Conservation (phyloP, 2,329 filamentous ascomycete species). For the Microthyrium microscopicum region DNA sequence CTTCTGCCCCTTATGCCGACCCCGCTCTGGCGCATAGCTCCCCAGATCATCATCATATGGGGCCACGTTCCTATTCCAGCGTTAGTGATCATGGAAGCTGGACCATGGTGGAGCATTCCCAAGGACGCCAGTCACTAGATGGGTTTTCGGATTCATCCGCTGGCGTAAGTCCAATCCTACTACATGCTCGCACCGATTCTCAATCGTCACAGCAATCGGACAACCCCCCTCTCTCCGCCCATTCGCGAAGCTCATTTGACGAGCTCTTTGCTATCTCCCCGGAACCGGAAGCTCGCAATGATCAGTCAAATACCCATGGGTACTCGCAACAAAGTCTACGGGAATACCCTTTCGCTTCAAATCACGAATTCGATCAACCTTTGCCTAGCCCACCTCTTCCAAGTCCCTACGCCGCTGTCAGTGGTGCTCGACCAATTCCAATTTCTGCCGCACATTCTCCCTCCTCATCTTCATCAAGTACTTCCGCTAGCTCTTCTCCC, state of each 20-base stretch:
- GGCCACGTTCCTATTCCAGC: slow-evolving; percentile 75
- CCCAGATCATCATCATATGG: slow-evolving; percentile 62
- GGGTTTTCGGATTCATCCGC: slow-evolving; percentile 31
- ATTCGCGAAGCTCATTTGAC: slow-evolving; percentile 69
- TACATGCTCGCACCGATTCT: slow-evolving; percentile 75
- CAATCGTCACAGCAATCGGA: slow-evolving; percentile 65
- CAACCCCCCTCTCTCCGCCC: slow-evolving; percentile 38
- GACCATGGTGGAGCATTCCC: slow-evolving; percentile 54
- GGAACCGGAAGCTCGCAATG: slow-evolving; percentile 55
- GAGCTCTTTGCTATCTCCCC: slow-evolving; percentile 64
- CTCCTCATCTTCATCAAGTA: slow-evolving; percentile 43
- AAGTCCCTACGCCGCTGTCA: slow-evolving; percentile 39
- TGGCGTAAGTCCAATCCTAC: slow-evolving; percentile 81
- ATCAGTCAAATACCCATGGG: slow-evolving; percentile 36
- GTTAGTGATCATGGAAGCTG: slow-evolving; percentile 70
- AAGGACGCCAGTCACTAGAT: slow-evolving; percentile 49
- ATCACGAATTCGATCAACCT: slow-evolving; percentile 19
- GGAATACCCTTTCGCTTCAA: slow-evolving; percentile 11
- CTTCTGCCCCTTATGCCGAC: slow-evolving; percentile 14
- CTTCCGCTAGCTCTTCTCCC: slow-evolving; percentile 35
- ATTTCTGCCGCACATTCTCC: slow-evolving; percentile 30
- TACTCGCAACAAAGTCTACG: slow-evolving; percentile 10
- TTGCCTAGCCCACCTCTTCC: slow-evolving; percentile 18
- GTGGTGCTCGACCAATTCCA: slow-evolving; percentile 53
- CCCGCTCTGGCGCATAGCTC: slow-evolving; percentile 33